Percentiles rank a stretch among this genome's conserved stretches.
Evolutionary conservation across 352 stramenopile genomes (phyloP).

Genomic region (Phytophthora crassamura): DNA sequence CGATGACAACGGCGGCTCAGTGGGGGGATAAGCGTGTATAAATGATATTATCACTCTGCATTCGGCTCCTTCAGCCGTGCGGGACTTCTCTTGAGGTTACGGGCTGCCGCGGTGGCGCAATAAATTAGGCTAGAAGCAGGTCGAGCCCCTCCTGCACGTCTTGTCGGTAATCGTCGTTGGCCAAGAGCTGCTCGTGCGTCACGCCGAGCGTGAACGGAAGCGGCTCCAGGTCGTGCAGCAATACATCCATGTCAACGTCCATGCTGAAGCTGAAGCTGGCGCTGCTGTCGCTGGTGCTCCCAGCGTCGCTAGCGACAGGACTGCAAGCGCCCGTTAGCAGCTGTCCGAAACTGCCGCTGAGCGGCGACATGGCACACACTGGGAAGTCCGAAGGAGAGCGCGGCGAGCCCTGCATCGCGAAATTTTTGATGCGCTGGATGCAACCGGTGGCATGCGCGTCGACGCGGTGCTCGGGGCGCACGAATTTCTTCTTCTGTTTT

Average conservation of each 20-base stretch:
- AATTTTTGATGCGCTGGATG: conserved; percentile 67
- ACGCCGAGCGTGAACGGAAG: conserved; percentile 57
- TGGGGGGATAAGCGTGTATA: conserved; percentile 16
- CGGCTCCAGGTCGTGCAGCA: conserved; percentile 46
- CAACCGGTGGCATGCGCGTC: conserved; percentile 66
- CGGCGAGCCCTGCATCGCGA: conserved; percentile 47
- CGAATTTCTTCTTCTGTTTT: conserved; percentile 88
- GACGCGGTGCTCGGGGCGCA: conserved; percentile 76
- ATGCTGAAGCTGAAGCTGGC: conserved; percentile 21
- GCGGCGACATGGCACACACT: conserved; percentile 25
- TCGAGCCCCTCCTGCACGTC: conserved; percentile 63
- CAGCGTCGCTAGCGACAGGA: conserved; percentile 36
- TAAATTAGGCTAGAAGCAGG: conserved; percentile 61
- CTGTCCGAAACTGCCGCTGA: conserved; percentile 36
- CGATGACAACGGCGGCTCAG: no score
- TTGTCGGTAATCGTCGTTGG: conserved; percentile 58
- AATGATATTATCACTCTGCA: conserved; percentile 44
- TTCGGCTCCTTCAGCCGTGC: conserved; percentile 17
- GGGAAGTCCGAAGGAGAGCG: conserved; percentile 48
- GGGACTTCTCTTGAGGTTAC: conserved; percentile 32
- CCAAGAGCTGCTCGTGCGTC: conserved; percentile 48
- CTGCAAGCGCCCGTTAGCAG: conserved; percentile 36
- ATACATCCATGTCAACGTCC: conserved; percentile 38
- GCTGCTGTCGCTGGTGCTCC: conserved; percentile 28
- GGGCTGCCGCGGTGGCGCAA: conserved; percentile 32